These are phyloP conservation scores for Vaccinium vitisidaea DNA, from an alignment of 148 eudicot species.

Conservation along the genomic window DNA sequence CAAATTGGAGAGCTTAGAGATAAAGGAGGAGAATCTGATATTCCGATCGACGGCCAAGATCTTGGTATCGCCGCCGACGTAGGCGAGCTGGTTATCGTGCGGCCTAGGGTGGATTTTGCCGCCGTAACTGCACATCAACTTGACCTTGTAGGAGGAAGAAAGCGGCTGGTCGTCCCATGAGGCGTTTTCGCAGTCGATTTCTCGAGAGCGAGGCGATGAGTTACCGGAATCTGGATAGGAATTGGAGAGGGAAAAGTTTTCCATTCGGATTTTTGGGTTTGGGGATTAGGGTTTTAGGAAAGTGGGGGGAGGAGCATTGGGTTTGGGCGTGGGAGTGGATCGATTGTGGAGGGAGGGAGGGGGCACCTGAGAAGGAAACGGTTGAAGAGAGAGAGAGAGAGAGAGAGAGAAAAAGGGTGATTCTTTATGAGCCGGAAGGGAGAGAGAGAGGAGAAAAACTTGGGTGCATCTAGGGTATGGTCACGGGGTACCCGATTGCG, in stretches of 20 bases:
- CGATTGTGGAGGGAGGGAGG: neutral
- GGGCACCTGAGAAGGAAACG: neutral
- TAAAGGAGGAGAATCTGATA: conserved; percentile 31
- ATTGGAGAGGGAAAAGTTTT: conserved; percentile 34
- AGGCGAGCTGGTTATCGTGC: conserved; percentile 53
- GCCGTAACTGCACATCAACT: conserved; percentile 58
- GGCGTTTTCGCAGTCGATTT: conserved; percentile 48
- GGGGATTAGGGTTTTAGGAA: neutral
- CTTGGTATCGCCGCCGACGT: conserved; percentile 70
- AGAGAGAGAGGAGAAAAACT: neutral
- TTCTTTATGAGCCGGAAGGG: neutral
- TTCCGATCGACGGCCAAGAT: conserved; percentile 49
- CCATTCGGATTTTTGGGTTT: conserved; percentile 26
- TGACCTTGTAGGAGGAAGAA: conserved; percentile 35
- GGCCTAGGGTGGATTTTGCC: conserved; percentile 69
- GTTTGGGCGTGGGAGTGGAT: neutral
- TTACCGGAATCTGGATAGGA: conserved; percentile 54
- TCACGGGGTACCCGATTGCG: too few relatives aligned
- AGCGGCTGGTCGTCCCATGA: conserved; percentile 26
- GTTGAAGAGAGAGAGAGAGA: neutral
- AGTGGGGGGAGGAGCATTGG: too few relatives aligned
- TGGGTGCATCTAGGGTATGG: too few relatives aligned
- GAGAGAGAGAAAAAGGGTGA: neutral
- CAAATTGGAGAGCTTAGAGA: conserved; percentile 30
- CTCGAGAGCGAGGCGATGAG: conserved; percentile 64